These are phyloP conservation scores for Saraca asoca DNA, from an alignment of 331 rosid species.

Conservation along the genomic window DNA sequence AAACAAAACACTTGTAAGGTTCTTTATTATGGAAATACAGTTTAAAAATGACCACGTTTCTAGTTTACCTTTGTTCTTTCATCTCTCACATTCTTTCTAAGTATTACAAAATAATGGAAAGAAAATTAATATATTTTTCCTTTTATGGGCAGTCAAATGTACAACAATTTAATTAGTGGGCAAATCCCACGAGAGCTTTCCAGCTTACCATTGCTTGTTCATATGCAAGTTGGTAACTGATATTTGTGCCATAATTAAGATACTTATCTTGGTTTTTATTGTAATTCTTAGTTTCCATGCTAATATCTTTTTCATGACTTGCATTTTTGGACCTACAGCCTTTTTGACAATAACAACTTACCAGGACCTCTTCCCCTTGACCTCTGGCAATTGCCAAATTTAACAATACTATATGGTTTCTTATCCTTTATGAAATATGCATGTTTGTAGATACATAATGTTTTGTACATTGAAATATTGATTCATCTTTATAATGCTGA, in stretches of 20 bases:
- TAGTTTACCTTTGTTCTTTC: conserved; percentile 10
- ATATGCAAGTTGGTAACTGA: conserved; percentile 61
- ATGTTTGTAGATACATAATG: not conserved
- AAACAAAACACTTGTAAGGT: conserved; percentile 74
- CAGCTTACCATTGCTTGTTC: conserved; percentile 61
- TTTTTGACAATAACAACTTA: conserved; percentile 80
- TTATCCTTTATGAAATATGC: conserved; percentile 26
- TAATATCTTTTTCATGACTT: conserved; percentile 30
- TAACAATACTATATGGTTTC: conserved; percentile 62
- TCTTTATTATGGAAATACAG: conserved; percentile 31
- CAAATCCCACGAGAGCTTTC: conserved; percentile 73
- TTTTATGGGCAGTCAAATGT: conserved; percentile 81
- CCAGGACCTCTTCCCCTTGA: conserved; percentile 73
- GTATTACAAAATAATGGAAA: too few relatives aligned
- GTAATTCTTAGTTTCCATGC: conserved; percentile 15
- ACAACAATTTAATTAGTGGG: conserved; percentile 92
- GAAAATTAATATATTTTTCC: too few relatives aligned
- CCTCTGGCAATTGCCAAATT: conserved; percentile 44
- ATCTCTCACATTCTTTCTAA: conserved; percentile 13
- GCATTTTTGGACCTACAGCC: conserved; percentile 56
- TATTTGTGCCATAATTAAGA: conserved; percentile 26
- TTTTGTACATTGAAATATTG: too few relatives aligned
- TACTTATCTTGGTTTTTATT: conserved; percentile 4
- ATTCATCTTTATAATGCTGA: conserved; percentile 17
- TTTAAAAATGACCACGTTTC: conserved; percentile 21